phyloP scores from a whole-genome alignment of 2,329 filamentous ascomycete genomes.

The Cadophora sp. region DNA sequence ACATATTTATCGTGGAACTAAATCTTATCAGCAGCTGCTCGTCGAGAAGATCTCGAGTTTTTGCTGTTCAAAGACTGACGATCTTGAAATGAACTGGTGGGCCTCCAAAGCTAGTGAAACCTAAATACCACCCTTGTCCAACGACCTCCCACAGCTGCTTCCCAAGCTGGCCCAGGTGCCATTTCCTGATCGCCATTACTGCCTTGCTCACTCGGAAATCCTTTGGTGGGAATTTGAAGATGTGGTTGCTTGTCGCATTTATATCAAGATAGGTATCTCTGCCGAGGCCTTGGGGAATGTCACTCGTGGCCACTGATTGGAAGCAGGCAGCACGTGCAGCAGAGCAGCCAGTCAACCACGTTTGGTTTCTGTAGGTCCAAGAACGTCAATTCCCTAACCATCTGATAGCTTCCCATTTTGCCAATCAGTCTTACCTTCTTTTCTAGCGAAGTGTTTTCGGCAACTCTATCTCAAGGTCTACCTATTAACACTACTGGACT shows the following conservation, averaged over 20 bases:
- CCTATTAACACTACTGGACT: too few relatives aligned
- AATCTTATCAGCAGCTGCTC: conserved; percentile 4
- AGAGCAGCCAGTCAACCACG: not conserved
- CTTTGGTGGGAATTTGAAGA: not conserved
- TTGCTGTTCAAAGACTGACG: conserved; percentile 41
- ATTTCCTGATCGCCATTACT: conserved; percentile 9
- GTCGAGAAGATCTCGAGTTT: too few relatives aligned
- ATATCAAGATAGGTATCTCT: not conserved
- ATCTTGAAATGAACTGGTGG: conserved; percentile 76
- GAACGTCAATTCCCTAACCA: not conserved
- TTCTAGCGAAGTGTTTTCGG: too few relatives aligned
- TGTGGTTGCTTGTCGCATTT: not conserved
- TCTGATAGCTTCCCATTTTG: too few relatives aligned
- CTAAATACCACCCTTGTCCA: conserved; percentile 60
- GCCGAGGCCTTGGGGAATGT: not conserved
- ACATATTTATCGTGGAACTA: conserved; percentile 68
- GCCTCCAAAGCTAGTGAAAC: conserved; percentile 70
- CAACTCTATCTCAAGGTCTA: too few relatives aligned
- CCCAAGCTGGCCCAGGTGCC: conserved; percentile 12
- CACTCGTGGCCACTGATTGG: not conserved
- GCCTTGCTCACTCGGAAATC: not conserved
- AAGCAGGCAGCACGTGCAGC: not conserved
- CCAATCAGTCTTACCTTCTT: too few relatives aligned
- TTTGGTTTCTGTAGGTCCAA: not conserved
- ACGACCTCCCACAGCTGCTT: conserved; percentile 27